Conservation (phyloP, 805 yeast genomes). For the Nadsonia fulvescens region DNA sequence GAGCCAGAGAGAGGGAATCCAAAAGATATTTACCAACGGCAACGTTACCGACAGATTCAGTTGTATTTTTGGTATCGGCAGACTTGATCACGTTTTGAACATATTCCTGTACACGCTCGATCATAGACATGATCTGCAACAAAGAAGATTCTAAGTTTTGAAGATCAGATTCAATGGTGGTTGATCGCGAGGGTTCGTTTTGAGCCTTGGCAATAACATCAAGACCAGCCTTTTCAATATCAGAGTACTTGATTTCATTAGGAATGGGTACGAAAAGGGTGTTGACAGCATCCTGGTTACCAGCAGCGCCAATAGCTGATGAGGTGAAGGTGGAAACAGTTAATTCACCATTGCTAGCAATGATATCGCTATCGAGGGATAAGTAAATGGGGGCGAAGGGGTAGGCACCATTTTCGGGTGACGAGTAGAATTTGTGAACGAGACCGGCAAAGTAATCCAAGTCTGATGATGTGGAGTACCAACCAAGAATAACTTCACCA, state of each 20-base stretch:
- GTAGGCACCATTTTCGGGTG: slow-evolving; percentile 55
- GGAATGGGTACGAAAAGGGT: slow-evolving; percentile 66
- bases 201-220: slow-evolving; percentile 19
- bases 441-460: slow-evolving; percentile 59
- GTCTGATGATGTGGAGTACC: slow-evolving; percentile 46
- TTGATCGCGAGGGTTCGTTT: slow-evolving; percentile 16
- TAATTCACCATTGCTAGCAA: too few species aligned
- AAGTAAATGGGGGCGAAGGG: slow-evolving; percentile 29
- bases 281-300: slow-evolving; percentile 18
- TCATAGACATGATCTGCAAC: slow-evolving; percentile 20
- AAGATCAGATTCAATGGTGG: slow-evolving; percentile 18
- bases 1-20: slow-evolving; percentile 23
- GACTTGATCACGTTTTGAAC: slow-evolving; percentile 14
- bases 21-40: slow-evolving; percentile 51
- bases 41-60: slow-evolving; percentile 14
- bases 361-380: too few species aligned
- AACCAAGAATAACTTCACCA: slow-evolving; percentile 61
- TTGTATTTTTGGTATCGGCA: slow-evolving; percentile 11
- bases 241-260: slow-evolving; percentile 36
- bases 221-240: slow-evolving; percentile 26
- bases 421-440: slow-evolving; percentile 63
- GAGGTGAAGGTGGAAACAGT: slow-evolving; percentile 80
- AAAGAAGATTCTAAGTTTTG: slow-evolving; percentile 18
- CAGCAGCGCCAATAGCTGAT: slow-evolving; percentile 47
- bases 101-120: slow-evolving; percentile 21